Percentiles rank a stretch among this genome's conserved stretches.
Conservation (phyloP, 2,329 filamentous ascomycete genomes). For the Colletotrichum sp. region DNA sequence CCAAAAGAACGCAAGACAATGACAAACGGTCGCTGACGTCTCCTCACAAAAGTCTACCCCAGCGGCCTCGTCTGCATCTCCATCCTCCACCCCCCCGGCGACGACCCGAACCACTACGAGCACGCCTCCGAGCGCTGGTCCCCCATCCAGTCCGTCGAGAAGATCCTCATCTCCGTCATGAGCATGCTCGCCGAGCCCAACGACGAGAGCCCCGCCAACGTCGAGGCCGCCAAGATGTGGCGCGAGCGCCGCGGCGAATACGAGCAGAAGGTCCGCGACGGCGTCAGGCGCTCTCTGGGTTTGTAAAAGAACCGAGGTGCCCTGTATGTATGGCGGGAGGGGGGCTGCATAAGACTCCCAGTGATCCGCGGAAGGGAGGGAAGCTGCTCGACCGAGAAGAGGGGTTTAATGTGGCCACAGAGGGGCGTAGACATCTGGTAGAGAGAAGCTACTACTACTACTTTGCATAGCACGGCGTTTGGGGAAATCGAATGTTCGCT, state of each 20-base stretch:
- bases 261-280: slow-evolving; percentile 82
- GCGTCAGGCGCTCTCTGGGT: slow-evolving; percentile 80
- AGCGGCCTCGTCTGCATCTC: slow-evolving; percentile 95
- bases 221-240: slow-evolving; percentile 97
- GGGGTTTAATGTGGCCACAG: background rate
- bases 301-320: slow-evolving; percentile 47
- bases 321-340: background rate
- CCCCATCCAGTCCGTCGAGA: slow-evolving; percentile 96
- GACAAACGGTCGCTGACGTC: background rate
- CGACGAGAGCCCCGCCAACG: slow-evolving; percentile 94
- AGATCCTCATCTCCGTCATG: slow-evolving; percentile 96
- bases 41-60: slow-evolving; percentile 71
- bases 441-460: background rate
- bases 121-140: slow-evolving; percentile 95
- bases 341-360: background rate
- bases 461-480: slow-evolving; percentile 27
- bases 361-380: background rate
- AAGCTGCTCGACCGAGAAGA: background rate
- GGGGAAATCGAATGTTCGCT: slow-evolving; percentile 14
- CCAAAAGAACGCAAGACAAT: background rate
- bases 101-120: slow-evolving; percentile 98
- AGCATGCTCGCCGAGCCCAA: slow-evolving; percentile 98
- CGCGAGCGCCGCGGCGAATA: slow-evolving; percentile 83
- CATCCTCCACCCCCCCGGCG: slow-evolving; percentile 95
- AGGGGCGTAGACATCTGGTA: background rate